Conservation (phyloP, 2,329 filamentous ascomycete genomes). For the Xenosphaeropsis pyriputrescens region DNA sequence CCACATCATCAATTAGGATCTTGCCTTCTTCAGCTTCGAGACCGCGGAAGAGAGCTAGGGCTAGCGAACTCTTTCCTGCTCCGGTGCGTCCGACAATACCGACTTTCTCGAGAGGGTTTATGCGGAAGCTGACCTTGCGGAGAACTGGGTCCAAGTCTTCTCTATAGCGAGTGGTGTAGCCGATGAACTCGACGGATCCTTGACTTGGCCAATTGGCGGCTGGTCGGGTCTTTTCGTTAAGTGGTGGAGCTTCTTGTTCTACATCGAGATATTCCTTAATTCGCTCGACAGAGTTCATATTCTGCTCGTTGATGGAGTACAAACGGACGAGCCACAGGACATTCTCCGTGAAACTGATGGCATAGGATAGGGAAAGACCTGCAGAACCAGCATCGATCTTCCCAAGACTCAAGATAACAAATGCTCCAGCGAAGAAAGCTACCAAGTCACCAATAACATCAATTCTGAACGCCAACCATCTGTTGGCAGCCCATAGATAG, state of each 20-base stretch:
- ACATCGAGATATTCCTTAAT: constrained; percentile 96
- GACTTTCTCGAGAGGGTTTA: constrained; percentile 77
- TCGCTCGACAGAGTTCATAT: constrained; percentile 98
- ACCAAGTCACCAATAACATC: constrained; percentile 85
- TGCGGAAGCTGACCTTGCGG: constrained; percentile 71
- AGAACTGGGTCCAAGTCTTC: constrained; percentile 78
- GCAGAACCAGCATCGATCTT: constrained; percentile 81
- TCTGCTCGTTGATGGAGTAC: constrained; percentile 92
- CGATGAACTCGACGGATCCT: constrained; percentile 75
- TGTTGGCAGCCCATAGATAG: constrained; percentile 90
- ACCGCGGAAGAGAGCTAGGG: constrained; percentile 83
- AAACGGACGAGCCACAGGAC: constrained; percentile 91
- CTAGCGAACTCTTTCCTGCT: constrained; percentile 90
- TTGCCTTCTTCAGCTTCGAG: constrained; percentile 82
- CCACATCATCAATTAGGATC: constrained; percentile 82
- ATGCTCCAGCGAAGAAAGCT: constrained; percentile 83
- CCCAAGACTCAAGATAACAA: constrained; percentile 73
- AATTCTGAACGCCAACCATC: constrained; percentile 89
- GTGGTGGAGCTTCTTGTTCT: constrained; percentile 73
- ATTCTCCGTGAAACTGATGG: constrained; percentile 93
- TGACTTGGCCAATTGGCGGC: constrained; percentile 70
- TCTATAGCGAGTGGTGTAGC: constrained; percentile 82
- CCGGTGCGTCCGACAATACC: constrained; percentile 93
- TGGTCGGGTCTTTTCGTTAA: constrained; percentile 68
- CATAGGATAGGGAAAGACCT: constrained; percentile 88